A percentile compares a stretch with the other conserved stretches of the same genome.
These are phyloP conservation scores for Aspergillus sp. DNA, from an alignment of 2,329 filamentous ascomycete genomes.

Conservation along the genomic window DNA sequence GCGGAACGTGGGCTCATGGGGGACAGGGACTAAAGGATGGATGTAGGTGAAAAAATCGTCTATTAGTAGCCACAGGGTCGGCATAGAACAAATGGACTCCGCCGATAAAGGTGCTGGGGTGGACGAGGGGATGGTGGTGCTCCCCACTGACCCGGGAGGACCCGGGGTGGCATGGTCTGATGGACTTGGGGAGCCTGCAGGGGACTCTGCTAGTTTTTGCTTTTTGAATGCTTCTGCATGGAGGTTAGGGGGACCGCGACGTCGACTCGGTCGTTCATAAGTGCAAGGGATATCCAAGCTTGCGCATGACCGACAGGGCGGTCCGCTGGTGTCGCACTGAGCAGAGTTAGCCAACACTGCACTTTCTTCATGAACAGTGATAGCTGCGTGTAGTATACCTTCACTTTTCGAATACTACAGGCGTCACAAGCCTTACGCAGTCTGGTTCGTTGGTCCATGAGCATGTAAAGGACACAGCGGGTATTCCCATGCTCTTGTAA, in stretches of 20 bases:
- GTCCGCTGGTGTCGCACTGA: conserved; percentile 67
- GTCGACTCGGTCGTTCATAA: conserved; percentile 63
- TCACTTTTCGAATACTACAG: conserved; percentile 57
- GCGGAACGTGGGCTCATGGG: conserved; percentile 51
- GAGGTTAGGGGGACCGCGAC: conserved; percentile 66
- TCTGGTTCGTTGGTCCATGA: conserved; percentile 44
- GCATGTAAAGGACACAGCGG: conserved; percentile 19
- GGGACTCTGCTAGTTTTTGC: conserved; percentile 50
- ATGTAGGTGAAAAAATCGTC: conserved; percentile 54
- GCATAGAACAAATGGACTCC: conserved; percentile 48
- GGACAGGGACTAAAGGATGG: conserved; percentile 49
- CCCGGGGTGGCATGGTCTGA: conserved; percentile 46
- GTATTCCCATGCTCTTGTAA: conserved; percentile 26
- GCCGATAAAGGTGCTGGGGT: conserved; percentile 51
- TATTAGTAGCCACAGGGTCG: conserved; percentile 43
- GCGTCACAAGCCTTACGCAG: conserved; percentile 56
- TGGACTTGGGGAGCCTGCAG: conserved; percentile 41
- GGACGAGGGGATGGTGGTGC: conserved; percentile 31
- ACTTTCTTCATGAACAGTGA: conserved; percentile 8
- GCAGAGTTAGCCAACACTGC: conserved; percentile 14
- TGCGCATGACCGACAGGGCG: conserved; percentile 66
- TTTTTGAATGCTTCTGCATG: conserved; percentile 69
- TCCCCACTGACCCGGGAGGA: conserved; percentile 30
- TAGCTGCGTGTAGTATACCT: conserved; percentile 41
- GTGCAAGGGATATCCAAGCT: conserved; percentile 68